Evolutionary conservation across 108 stramenopile genomes (phyloP), one percentile per base, ranked within the genome.

Genomic region (Cyclotella cryptica): DNA sequence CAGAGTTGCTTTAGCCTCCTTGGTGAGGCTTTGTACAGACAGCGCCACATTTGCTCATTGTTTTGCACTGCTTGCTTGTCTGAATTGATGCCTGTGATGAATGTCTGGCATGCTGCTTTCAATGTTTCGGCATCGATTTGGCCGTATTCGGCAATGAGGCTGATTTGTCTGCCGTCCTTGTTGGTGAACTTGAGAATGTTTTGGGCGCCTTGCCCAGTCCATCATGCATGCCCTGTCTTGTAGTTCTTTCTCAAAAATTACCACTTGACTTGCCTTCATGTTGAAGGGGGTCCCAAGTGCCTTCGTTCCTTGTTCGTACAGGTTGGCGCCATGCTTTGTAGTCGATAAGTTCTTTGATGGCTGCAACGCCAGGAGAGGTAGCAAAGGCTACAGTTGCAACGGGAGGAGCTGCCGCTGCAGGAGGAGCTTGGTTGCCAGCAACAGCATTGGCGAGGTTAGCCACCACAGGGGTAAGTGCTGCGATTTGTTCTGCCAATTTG

Each of bases 141-240:
- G 18, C 62, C 30, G 15, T 63, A 63, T 39, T 41, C 35, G 15
- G 62, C n/a, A 30, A 63, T 9, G 62, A 63, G 8, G 13, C 39
- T 59, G 58, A 59, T 59, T 18, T 59, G 1, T 17, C 14, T 18
- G 18, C 58, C 12, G 22, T 29, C 28, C 27, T 17, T 29, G 58
- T 59, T 59, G 3, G 49, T 51, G 58, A 59, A 59, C 19, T 59
- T 15, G 27, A 26, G 58, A 59, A 22, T 18, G n/a, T 22, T 59
- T 15, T 59, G 19, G 24, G 58, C 58, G 5, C 58, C 58, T 29
- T 1, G 1, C 24, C 58, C 58, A 59, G 4, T 12, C 58, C 26
- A 26, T 21, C 22, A 29, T 17, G 24, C 58, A 3, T 26, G 58
- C 12, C 26, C 26, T 59, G 18, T 21, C 19, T 29, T 26, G 18